These are phyloP conservation scores for Marasmius oreades DNA, from an alignment of 1,284 basidiomycete genomes.

Conservation along the genomic window DNA sequence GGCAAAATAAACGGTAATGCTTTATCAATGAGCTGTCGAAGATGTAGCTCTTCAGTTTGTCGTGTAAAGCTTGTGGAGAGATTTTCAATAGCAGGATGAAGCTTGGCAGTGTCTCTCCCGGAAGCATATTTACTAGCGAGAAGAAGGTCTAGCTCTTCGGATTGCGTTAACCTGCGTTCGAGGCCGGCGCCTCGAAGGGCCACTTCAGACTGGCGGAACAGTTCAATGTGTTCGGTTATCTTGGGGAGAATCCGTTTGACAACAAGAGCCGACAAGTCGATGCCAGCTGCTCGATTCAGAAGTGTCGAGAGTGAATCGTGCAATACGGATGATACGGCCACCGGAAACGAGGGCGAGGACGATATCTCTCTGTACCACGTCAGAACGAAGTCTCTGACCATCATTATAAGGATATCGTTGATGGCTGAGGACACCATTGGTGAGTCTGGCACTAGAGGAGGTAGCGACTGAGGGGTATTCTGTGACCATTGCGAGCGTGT, in stretches of 20 bases:
- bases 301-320: slow-evolving; percentile 64
- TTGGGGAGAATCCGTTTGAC: slow-evolving; percentile 85
- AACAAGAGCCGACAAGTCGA: slow-evolving; percentile 78
- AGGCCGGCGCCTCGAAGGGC: slow-evolving; percentile 72
- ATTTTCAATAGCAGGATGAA: slow-evolving; percentile 81
- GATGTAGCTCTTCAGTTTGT: slow-evolving; percentile 85
- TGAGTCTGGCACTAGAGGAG: slow-evolving; percentile 58
- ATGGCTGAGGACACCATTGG: slow-evolving; percentile 63
- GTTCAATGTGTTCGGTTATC: slow-evolving; percentile 85
- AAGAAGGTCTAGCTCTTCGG: slow-evolving; percentile 82
- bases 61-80: slow-evolving; percentile 85
- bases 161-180: slow-evolving; percentile 76
- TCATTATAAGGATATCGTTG: slow-evolving; percentile 75
- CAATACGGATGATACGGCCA: slow-evolving; percentile 75
- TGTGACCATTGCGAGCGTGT: slow-evolving; percentile 83
- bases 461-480: slow-evolving; percentile 58
- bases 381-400: slow-evolving; percentile 80
- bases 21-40: slow-evolving; percentile 67
- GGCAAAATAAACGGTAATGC: slow-evolving; percentile 75
- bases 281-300: slow-evolving; percentile 46
- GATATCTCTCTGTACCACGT: slow-evolving; percentile 86
- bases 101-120: slow-evolving; percentile 52
- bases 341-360: slow-evolving; percentile 82
- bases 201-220: slow-evolving; percentile 89
- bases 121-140: slow-evolving; percentile 74